A percentile compares a stretch with the other conserved stretches of the same genome.
Conservation (phyloP, 2,329 filamentous ascomycete species). For the Elsinoe ampelina region DNA sequence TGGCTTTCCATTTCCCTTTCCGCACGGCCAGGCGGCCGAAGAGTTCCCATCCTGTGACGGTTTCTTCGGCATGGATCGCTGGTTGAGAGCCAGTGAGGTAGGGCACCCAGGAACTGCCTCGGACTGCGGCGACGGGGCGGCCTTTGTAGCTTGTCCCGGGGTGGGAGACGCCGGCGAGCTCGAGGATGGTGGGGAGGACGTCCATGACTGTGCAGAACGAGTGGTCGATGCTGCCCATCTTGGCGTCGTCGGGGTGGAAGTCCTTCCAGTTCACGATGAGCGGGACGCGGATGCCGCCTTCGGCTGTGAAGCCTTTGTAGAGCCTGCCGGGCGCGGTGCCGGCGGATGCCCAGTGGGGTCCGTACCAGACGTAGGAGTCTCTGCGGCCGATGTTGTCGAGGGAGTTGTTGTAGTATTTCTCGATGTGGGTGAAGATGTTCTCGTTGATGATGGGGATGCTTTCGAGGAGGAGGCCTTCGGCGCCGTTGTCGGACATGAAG, state of each 20-base stretch:
- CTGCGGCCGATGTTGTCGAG: constrained; percentile 28
- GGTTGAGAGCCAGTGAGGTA: constrained; percentile 15
- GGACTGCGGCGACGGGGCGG: constrained; percentile 26
- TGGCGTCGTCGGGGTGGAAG: constrained; percentile 8
- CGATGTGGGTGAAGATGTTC: constrained; percentile 25
- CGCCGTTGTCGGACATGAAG: constrained; percentile 33
- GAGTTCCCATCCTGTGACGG: constrained; percentile 28
- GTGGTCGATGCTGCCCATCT: constrained; percentile 21
- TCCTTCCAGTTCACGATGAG: constrained; percentile 28
- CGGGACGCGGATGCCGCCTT: constrained; percentile 31
- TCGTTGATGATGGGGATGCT: constrained; percentile 25
- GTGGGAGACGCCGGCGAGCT: constrained; percentile 27
- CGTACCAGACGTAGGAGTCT: constrained; percentile 32
- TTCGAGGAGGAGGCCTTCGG: constrained; percentile 28
- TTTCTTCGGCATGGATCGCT: constrained; percentile 21
- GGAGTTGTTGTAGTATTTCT: constrained; percentile 32
- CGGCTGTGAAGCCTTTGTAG: constrained; percentile 20
- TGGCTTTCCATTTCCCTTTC: constrained; percentile 29
- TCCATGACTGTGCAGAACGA: constrained; percentile 32
- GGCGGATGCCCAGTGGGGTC: constrained; percentile 25
- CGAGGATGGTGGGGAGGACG: constrained; percentile 29
- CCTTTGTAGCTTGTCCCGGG: constrained; percentile 25
- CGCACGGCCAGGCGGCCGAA: constrained; percentile 28
- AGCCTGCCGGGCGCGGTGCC: constrained; percentile 20
- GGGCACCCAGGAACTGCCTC: constrained; percentile 26